phyloP scores from a whole-genome alignment of 1,284 basidiomycete genomes.

The Heterobasidion occidentale region DNA sequence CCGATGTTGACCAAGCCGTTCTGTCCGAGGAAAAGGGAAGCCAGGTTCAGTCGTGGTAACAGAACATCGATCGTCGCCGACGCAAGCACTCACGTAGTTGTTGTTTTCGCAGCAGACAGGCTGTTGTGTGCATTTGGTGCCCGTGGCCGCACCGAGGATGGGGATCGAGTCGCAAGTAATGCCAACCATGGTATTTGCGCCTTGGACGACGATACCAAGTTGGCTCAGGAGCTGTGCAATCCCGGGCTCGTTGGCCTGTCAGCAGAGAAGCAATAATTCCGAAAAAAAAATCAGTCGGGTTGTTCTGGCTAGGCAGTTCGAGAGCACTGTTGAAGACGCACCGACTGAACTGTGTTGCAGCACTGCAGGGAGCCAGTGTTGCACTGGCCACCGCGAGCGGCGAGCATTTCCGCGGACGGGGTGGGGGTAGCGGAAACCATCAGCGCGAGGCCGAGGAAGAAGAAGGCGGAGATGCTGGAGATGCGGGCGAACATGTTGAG shows the following conservation, averaged over 20 bases:
- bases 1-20: slow-evolving; percentile 29
- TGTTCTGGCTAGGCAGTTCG: too few species aligned
- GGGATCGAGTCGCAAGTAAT: slow-evolving; percentile 17
- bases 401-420: not conserved
- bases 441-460: not conserved
- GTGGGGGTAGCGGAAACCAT: slow-evolving; percentile 8
- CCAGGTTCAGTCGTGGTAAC: not conserved
- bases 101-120: slow-evolving; percentile 24
- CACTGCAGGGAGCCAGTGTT: slow-evolving; percentile 22
- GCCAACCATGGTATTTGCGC: slow-evolving; percentile 15
- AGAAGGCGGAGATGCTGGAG: not conserved
- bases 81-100: slow-evolving; percentile 12
- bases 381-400: slow-evolving; percentile 13
- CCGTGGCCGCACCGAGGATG: slow-evolving; percentile 11
- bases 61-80: not conserved
- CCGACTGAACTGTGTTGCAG: slow-evolving; percentile 15
- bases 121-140: slow-evolving; percentile 11
- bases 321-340: not conserved
- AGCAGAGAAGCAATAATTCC: not conserved
- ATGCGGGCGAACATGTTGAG: not conserved
- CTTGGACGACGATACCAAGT: slow-evolving; percentile 14
- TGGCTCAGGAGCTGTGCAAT: slow-evolving; percentile 10
- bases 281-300: not conserved
- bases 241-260: not conserved
- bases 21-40: slow-evolving; percentile 9